Percentiles rank a stretch among this genome's conserved stretches.
Evolutionary conservation across 2,329 filamentous ascomycete species (phyloP).

Genomic region (Ilyonectria destructans): DNA sequence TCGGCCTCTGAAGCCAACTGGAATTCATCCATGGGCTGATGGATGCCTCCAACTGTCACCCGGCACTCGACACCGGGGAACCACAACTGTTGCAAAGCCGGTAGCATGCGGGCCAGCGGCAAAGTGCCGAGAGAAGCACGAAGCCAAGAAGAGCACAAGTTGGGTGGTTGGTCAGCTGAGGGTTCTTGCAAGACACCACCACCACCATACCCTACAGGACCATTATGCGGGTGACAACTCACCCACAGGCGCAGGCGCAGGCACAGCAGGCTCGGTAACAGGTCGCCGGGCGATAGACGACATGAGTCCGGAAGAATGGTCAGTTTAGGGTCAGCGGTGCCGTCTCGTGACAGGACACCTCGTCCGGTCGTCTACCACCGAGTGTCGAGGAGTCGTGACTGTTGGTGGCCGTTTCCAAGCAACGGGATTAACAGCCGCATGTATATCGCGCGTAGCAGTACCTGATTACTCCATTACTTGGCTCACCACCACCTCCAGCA

Average conservation of each 20-base stretch:
- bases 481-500: neutral
- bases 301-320: too few species aligned
- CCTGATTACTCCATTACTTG: constrained; percentile 16
- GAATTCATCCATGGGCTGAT: neutral
- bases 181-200: constrained; percentile 10
- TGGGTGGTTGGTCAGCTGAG: constrained; percentile 17
- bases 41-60: constrained; percentile 1
- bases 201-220: neutral
- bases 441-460: constrained; percentile 31
- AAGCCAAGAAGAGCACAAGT: neutral
- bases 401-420: neutral
- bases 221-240: constrained; percentile 27
- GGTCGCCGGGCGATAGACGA: constrained; percentile 1
- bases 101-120: constrained; percentile 24
- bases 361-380: neutral
- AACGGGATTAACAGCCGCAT: neutral
- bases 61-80: constrained; percentile 17
- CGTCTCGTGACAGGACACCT: constrained; percentile 10
- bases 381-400: neutral
- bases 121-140: constrained; percentile 11
- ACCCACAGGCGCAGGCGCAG: constrained; percentile 14
- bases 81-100: constrained; percentile 18
- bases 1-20: neutral
- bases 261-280: constrained; percentile 15
- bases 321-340: constrained; percentile 8